Base-by-base conservation (phyloP, 2,329 filamentous ascomycete genomes). In the Clonostachys rhizophaga region DNA sequence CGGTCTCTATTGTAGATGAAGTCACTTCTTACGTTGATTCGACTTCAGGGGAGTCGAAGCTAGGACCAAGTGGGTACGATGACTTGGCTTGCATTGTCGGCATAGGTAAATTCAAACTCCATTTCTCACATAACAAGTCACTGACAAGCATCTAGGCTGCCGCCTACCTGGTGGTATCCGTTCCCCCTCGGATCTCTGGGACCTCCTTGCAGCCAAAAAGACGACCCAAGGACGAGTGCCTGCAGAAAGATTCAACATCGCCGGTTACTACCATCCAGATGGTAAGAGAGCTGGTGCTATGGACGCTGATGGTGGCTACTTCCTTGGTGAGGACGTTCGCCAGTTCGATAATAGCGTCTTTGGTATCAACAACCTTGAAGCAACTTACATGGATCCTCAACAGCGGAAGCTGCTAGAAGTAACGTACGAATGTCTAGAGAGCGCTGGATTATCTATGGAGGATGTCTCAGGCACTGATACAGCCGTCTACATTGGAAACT, bases 341-440 rank as follows among this genome's bases (percentile, higher is more conserved):
- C 9, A 42, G 12, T 50, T 49, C 35, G 49, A 53, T 35, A 43
- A 46, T 42, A 12, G n/a, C 10, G 51, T 53, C 44, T 53, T 53
- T 36, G 45, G 47, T 20, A 48, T 51, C 39, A 42, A 33, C 12
- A 37, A 33, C 13, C 12, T 16, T 2, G 51, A 53, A n/a, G 51
- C 44, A 5, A 37, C 17, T 6, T n/a, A 43, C 14, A 49, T 50
- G 43, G 51, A 53, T 35, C 48, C 50, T 4, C 42, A 46, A 16
- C 56, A 58, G 44, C 46, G 56, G 8, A 52, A 55, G n/a, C 18
- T 55, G 13, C 47, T 58, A 5, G 54, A 58, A 36, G 48, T 55
- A 1, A 48, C 49, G 8, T 57, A 49, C 18, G 56, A 58, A 18
- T 47, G 52, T 5, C 33, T 57, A 5, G 54, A 57, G 24, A 54